phyloP scores from a whole-genome alignment of 305 asterid genomes.

The Caryopteris hybrid region DNA sequence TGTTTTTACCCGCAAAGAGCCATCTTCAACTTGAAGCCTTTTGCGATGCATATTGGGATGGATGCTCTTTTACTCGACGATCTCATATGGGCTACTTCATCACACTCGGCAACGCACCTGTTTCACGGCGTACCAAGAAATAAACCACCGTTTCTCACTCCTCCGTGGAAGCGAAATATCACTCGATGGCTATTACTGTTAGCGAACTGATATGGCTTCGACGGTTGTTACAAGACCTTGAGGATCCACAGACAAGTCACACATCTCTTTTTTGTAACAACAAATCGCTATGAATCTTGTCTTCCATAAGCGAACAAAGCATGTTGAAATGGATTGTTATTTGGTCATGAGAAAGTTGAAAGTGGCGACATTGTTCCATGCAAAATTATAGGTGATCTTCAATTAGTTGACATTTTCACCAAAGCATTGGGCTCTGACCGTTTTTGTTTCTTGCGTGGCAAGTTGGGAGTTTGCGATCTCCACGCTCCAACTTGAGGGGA shows the following conservation, averaged over 20 bases:
- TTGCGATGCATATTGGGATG: neutral
- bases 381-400: neutral
- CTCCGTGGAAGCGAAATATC: neutral
- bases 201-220: neutral
- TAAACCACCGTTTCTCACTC: neutral
- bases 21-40: neutral
- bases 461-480: neutral
- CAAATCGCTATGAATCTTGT: neutral
- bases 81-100: neutral
- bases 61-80: neutral
- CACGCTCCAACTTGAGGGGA: too few relatives aligned
- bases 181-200: neutral
- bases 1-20: neutral
- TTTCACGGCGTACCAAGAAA: neutral
- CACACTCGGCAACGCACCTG: neutral
- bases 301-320: neutral
- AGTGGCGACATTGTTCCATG: neutral
- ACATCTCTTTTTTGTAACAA: neutral
- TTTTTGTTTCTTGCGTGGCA: neutral
- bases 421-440: neutral
- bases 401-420: neutral
- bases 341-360: neutral
- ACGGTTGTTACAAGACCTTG: neutral
- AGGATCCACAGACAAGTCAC: neutral
- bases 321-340: neutral